Evolutionary conservation across 2,329 filamentous ascomycete species (phyloP).

Genomic region (Aureobasidium mangrovei): DNA sequence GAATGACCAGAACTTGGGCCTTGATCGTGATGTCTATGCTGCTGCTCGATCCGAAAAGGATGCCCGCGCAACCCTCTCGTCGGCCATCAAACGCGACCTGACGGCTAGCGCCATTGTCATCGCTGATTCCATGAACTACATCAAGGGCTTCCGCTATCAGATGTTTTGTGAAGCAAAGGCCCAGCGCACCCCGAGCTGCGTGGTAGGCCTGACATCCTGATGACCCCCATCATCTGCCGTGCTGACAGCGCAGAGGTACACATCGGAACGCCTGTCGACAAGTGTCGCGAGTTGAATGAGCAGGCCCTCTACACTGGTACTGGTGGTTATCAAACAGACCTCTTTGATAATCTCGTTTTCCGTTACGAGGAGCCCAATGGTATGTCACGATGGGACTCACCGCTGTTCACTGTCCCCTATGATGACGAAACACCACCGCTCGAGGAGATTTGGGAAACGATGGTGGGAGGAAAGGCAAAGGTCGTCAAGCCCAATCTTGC

Average conservation of each 20-base stretch:
- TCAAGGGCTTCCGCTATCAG: conserved; percentile 84
- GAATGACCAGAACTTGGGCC: conserved; percentile 61
- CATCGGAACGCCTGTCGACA: conserved; percentile 47
- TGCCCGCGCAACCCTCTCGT: conserved; percentile 66
- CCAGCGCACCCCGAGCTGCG: conserved; percentile 63
- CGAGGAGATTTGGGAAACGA: conserved; percentile 64
- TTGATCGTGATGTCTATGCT: conserved; percentile 63
- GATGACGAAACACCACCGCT: conserved; percentile 63
- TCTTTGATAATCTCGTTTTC: conserved; percentile 73
- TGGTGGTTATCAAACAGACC: conserved; percentile 46
- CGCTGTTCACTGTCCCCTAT: conserved; percentile 69
- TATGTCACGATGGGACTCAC: conserved; percentile 77
- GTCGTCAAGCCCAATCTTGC: conserved; percentile 65
- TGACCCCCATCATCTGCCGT: background rate
- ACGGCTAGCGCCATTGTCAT: conserved; percentile 67
- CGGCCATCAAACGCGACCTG: conserved; percentile 67
- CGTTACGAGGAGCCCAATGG: conserved; percentile 80
- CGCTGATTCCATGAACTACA: conserved; percentile 75
- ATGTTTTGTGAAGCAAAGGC: conserved; percentile 79
- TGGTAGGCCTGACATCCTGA: conserved; percentile 41
- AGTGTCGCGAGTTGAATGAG: conserved; percentile 55
- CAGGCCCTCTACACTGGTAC: conserved; percentile 28
- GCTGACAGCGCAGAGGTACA: conserved; percentile 43
- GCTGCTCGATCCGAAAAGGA: conserved; percentile 75
- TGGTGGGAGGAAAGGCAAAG: conserved; percentile 57